phyloP scores from a whole-genome alignment of 192 early-diverging fungal species.

The Coemansia sp. region DNA sequence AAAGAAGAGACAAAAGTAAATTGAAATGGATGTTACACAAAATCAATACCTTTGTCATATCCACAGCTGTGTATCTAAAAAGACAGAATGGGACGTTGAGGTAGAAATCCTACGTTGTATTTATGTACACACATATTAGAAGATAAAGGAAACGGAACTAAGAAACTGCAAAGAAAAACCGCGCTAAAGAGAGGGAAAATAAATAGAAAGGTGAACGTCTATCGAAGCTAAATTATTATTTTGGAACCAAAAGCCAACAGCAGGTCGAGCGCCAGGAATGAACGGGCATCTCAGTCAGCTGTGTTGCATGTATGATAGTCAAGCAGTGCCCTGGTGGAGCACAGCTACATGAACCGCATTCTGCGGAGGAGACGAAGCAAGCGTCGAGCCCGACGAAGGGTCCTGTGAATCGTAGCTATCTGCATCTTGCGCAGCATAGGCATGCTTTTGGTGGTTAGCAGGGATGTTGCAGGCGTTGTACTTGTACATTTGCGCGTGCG shows the following conservation, averaged over 20 bases:
- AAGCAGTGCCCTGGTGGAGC: slow-evolving; percentile 29
- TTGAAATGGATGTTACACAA: too few species aligned
- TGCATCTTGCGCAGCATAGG: not conserved
- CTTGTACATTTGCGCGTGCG: slow-evolving; percentile 6
- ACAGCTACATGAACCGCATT: slow-evolving; percentile 26
- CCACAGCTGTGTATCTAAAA: too few species aligned
- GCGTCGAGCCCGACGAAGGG: slow-evolving; percentile 42
- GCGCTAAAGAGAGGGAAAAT: not conserved
- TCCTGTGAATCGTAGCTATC: slow-evolving; percentile 6
- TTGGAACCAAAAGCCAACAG: not conserved
- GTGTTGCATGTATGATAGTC: slow-evolving; percentile 6
- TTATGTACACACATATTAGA: not conserved
- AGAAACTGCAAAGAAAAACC: not conserved
- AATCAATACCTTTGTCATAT: too few species aligned
- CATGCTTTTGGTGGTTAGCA: not conserved
- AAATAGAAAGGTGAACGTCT: not conserved
- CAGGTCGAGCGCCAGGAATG: not conserved
- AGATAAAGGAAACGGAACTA: not conserved
- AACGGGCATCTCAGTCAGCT: not conserved
- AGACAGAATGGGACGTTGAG: too few species aligned
- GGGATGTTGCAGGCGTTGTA: slow-evolving; percentile 11
- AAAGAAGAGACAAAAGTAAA: too few species aligned
- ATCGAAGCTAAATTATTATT: not conserved
- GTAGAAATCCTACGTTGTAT: too few species aligned
- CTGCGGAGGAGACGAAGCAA: slow-evolving; percentile 47